A percentile compares a stretch with the other conserved stretches of the same genome.
phyloP scores from a whole-genome alignment of 1,139 yeast genomes.

The Yamadazyma diospyri region DNA sequence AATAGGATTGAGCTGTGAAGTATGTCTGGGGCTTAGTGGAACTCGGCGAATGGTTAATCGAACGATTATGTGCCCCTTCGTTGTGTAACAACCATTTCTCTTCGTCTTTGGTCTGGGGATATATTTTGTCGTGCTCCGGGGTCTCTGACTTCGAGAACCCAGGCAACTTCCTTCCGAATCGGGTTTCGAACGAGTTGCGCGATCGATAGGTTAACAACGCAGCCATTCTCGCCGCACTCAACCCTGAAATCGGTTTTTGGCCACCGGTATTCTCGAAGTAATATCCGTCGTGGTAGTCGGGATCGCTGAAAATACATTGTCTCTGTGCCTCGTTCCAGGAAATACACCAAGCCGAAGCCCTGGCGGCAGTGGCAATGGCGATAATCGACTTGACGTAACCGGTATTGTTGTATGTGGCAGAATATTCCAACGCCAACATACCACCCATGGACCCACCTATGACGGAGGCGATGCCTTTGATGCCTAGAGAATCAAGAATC shows the following conservation, averaged over 20 bases:
- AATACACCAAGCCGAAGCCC: conserved; percentile 97
- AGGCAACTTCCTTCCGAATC: conserved; percentile 82
- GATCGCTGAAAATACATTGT: conserved; percentile 92
- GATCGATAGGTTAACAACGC: conserved; percentile 91
- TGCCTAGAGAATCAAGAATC: conserved; percentile 72
- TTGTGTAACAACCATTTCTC: conserved; percentile 45
- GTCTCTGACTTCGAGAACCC: conserved; percentile 19
- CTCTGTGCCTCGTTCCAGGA: conserved; percentile 99
- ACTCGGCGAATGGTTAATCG: conserved; percentile 3
- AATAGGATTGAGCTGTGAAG: conserved; percentile 91
- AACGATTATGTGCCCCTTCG: conserved; percentile 31
- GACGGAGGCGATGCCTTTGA: conserved; percentile 73
- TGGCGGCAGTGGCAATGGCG: conserved; percentile 90
- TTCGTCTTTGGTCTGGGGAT: conserved; percentile 42
- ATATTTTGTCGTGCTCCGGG: conserved; percentile 17
- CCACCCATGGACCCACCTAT: conserved; percentile 99
- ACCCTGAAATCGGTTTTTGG: conserved; percentile 73
- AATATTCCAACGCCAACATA: conserved; percentile 90
- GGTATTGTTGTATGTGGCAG: conserved; percentile 62
- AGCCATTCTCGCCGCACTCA: conserved; percentile 97
- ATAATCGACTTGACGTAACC: conserved; percentile 69
- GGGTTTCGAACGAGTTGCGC: conserved; percentile 82
- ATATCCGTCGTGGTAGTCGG: conserved; percentile 87
- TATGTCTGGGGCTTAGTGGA: conserved; percentile 69
- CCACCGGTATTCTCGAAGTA: conserved; percentile 58